Base-by-base conservation (phyloP, 2,329 filamentous ascomycete genomes). In the Phyllosticta capitalensis region DNA sequence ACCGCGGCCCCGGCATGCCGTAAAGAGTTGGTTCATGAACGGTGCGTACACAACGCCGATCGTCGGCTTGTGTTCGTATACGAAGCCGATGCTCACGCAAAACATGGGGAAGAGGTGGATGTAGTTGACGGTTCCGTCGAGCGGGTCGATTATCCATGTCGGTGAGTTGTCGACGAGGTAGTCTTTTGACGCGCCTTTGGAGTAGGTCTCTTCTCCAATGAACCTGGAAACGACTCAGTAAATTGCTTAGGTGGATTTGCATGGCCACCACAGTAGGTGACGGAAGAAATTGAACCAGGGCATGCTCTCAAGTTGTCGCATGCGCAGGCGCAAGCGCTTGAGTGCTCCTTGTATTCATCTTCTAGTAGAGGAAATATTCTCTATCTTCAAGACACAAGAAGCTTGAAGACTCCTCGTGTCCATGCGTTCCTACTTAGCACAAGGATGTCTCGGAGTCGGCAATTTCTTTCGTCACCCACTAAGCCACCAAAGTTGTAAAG, bases 91-190 rank as follows among this genome's bases (percentile, higher is more conserved):
- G 38, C 85, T 89, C 51, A 91, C 85, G 71, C 88, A 91, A 74
- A 89, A 90, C 84, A 90, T 89, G 61, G 87, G 87, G 68, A 89
- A 90, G 5, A 89, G 79, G 70, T 91, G 88, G 28, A 87, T 89
- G 74, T 88, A 91, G 76, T 91, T 91, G 61, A 91, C 87, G 2
- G 88, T 91, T 76, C 86, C 87, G 67, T 91, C 88, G 26, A 91
- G 79, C 9, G 88, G 88, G 71, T 92, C 88, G 49, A 91, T 80
- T 66, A 85, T 83, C 88, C 88, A 91, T 30, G 88, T 90, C 51
- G 87, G 87, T 0, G 74, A 73, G 50, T 80, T 69, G 52, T 74
- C 76, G 62, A 91, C 84, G 5, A 90, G 79, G 67, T 90, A 91
- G 52, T 84, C 77, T 66, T 85, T 83, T 0, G 86, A 85, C 24